Evolutionary conservation across 2,329 filamentous ascomycete genomes (phyloP).

Genomic region (Aureobasidium sp.): DNA sequence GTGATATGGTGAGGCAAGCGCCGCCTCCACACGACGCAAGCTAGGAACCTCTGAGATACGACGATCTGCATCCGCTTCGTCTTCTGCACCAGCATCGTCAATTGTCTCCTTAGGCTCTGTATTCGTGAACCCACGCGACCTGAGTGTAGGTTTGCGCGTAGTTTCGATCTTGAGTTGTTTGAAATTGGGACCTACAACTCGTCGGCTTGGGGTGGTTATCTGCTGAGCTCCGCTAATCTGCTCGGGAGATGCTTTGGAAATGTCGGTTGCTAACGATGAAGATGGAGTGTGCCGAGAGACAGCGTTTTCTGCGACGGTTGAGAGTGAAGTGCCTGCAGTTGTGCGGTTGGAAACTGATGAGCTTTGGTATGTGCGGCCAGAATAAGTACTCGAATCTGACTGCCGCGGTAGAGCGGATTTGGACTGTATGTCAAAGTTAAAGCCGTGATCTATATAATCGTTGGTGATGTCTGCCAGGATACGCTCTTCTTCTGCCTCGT

Average conservation of each 20-base stretch:
- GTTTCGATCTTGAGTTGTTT: slow-evolving; percentile 95
- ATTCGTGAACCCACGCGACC: slow-evolving; percentile 13
- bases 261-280: slow-evolving; percentile 15
- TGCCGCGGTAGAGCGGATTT: slow-evolving; percentile 78
- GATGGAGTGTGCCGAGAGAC: slow-evolving; percentile 10
- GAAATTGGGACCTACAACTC: slow-evolving; percentile 81
- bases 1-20: slow-evolving; percentile 19
- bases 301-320: slow-evolving; percentile 72
- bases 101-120: slow-evolving; percentile 1
- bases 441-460: slow-evolving; percentile 80
- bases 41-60: slow-evolving; percentile 23
- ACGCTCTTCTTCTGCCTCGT: slow-evolving; percentile 53
- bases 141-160: slow-evolving; percentile 37
- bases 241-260: slow-evolving; percentile 7
- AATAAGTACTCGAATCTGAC: slow-evolving; percentile 83
- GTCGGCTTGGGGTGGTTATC: slow-evolving; percentile 60
- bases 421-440: slow-evolving; percentile 75
- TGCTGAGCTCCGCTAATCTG: slow-evolving; percentile 13
- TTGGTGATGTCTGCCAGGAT: slow-evolving; percentile 87
- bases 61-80: slow-evolving; percentile 1
- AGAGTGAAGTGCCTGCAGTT: slow-evolving; percentile 72
- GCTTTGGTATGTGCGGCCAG: slow-evolving; percentile 83
- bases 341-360: slow-evolving; percentile 75
- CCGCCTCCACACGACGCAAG: slow-evolving; percentile 17
- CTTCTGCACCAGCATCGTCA: background rate